Evolutionary conservation across 2,329 filamentous ascomycete species (phyloP).

Genomic region (Phaeosphaeria sp.): DNA sequence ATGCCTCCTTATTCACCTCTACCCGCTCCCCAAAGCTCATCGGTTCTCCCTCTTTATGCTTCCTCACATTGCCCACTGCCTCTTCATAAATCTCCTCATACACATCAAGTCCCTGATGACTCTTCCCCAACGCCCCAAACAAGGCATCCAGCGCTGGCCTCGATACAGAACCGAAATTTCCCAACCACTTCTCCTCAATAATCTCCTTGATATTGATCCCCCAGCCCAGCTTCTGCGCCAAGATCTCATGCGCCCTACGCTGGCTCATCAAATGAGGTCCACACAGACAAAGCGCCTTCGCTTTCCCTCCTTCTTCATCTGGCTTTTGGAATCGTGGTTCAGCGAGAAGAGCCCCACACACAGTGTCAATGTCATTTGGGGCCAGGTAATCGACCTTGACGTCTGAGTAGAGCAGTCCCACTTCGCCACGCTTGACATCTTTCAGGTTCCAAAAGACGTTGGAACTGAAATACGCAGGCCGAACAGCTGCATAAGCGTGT

Average conservation of each 20-base stretch:
- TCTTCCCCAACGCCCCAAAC: constrained; percentile 58
- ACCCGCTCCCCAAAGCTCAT: constrained; percentile 13
- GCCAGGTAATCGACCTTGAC: background rate
- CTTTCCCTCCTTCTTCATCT: background rate
- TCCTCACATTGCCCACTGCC: constrained; percentile 20
- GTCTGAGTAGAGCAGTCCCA: background rate
- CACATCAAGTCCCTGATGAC: constrained; percentile 55
- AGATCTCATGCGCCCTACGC: background rate
- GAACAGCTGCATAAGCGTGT: constrained; percentile 55
- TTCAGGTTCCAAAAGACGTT: constrained; percentile 45
- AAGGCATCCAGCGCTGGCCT: constrained; percentile 6
- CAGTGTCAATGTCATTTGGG: background rate
- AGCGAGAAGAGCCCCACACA: background rate
- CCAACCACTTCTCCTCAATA: constrained; percentile 2
- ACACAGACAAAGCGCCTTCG: background rate
- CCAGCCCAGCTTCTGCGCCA: constrained; percentile 6
- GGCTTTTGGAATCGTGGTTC: background rate
- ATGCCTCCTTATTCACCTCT: constrained; percentile 2
- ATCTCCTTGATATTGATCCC: constrained; percentile 10
- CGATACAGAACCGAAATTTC: constrained; percentile 5
- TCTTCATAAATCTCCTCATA: constrained; percentile 31
- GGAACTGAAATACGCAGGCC: constrained; percentile 55
- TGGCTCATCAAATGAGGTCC: background rate
- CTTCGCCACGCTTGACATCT: background rate
- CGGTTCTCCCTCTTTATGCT: constrained; percentile 10